A percentile compares a stretch with the other conserved stretches of the same genome.
Conservation (phyloP, 768 basidiomycete species). For the Suillus paluster region DNA sequence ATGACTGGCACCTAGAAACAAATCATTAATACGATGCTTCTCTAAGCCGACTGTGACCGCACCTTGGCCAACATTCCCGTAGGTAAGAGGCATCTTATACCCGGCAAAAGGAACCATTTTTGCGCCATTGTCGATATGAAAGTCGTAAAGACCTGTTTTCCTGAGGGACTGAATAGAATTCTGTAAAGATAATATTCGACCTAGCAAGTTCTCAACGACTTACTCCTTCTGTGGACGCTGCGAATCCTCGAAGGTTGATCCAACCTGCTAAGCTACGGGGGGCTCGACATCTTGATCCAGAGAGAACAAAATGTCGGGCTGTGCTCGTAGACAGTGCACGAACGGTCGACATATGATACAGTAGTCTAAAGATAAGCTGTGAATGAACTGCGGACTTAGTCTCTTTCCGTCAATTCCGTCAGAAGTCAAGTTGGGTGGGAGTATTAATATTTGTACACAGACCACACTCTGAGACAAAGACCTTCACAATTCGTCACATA, state of each 20-base stretch:
- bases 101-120: constrained; percentile 99
- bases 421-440: neutral
- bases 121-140: constrained; percentile 80
- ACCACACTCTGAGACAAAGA: no score
- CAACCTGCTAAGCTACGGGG: constrained; percentile 1
- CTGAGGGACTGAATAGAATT: constrained; percentile 38
- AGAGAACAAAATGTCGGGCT: neutral
- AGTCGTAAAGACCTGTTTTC: constrained; percentile 85
- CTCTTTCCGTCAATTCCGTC: neutral
- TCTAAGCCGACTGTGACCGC: constrained; percentile 22
- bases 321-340: neutral
- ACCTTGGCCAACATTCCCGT: constrained; percentile 84
- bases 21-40: constrained; percentile 12
- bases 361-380: constrained; percentile 1
- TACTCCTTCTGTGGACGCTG: constrained; percentile 3
- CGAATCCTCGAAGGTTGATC: constrained; percentile 1
- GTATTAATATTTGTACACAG: neutral
- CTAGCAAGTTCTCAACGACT: neutral
- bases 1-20: constrained; percentile 77
- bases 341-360: neutral
- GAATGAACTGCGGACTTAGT: neutral
- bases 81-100: constrained; percentile 91
- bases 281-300: constrained; percentile 5
- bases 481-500: neutral
- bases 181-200: neutral